Percentiles rank a stretch among this genome's conserved stretches.
Conservation (phyloP, 345 rosid species). For the rapeseed (Brassica napus) region DNA sequence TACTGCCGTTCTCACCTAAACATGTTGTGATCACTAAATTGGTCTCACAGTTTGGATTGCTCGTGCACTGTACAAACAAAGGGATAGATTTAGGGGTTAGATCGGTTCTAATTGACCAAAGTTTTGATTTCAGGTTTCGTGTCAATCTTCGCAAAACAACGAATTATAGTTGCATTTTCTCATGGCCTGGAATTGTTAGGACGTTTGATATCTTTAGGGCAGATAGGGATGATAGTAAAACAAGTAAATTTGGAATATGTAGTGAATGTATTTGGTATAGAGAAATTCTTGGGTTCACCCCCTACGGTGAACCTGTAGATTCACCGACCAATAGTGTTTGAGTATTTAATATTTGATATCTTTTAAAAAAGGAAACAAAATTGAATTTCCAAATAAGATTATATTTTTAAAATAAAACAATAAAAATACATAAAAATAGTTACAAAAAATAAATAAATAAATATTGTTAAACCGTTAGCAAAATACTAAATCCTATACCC, state of each 20-base stretch:
- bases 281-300: too few relatives aligned
- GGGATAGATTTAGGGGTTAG: neutral
- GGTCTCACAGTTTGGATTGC: neutral
- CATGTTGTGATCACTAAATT: conserved; percentile 15
- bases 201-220: conserved; percentile 13
- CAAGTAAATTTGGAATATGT: neutral
- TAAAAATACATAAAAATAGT: too few relatives aligned
- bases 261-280: conserved; percentile 10
- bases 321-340: too few relatives aligned
- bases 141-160: conserved; percentile 2
- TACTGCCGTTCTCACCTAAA: neutral
- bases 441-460: too few relatives aligned
- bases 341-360: too few relatives aligned
- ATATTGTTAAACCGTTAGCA: too few relatives aligned
- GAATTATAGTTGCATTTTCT: neutral
- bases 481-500: too few relatives aligned
- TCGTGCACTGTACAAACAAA: neutral
- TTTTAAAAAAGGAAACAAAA: too few relatives aligned
- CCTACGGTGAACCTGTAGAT: too few relatives aligned
- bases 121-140: conserved; percentile 3
- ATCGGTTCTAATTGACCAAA: too few relatives aligned
- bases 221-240: conserved; percentile 1
- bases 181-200: conserved; percentile 1
- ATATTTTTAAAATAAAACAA: too few relatives aligned
- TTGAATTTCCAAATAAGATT: too few relatives aligned